A percentile compares a stretch with the other conserved stretches of the same genome.
These are phyloP conservation scores for Torulaspora quercuum DNA, from an alignment of 805 yeast species.

Conservation along the genomic window DNA sequence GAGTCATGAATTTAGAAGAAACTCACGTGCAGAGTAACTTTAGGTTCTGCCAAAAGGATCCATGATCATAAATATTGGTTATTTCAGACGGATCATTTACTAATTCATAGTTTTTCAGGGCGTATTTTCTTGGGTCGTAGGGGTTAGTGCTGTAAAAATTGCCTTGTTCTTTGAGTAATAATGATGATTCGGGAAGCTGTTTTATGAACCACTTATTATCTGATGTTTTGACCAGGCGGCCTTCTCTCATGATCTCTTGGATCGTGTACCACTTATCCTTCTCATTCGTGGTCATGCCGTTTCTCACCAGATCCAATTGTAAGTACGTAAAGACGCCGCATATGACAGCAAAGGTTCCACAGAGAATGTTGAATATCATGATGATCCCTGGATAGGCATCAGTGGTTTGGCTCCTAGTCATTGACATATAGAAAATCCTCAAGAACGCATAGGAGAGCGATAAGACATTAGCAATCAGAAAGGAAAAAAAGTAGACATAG, in stretches of 20 bases:
- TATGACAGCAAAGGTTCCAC: slow-evolving; percentile 44
- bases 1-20: slow-evolving; percentile 6
- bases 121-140: slow-evolving; percentile 27
- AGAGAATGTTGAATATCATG: slow-evolving; percentile 43
- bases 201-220: slow-evolving; percentile 20
- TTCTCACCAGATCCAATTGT: slow-evolving; percentile 50
- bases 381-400: slow-evolving; percentile 19
- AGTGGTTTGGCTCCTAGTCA: slow-evolving; percentile 3
- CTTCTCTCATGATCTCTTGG: slow-evolving; percentile 47
- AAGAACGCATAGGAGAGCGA: slow-evolving; percentile 46
- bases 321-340: slow-evolving; percentile 42
- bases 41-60: slow-evolving; percentile 27
- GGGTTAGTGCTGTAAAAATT: slow-evolving; percentile 32
- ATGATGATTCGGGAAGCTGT: slow-evolving; percentile 6
- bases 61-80: slow-evolving; percentile 33
- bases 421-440: slow-evolving; percentile 19
- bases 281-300: slow-evolving; percentile 77
- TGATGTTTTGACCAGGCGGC: slow-evolving; percentile 32
- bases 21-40: slow-evolving; percentile 22
- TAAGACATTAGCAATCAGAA: slow-evolving; percentile 47
- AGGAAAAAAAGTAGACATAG: slow-evolving; percentile 56
- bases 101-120: slow-evolving; percentile 10
- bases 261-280: slow-evolving; percentile 66
- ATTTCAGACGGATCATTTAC: slow-evolving; percentile 23
- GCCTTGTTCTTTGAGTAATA: slow-evolving; percentile 7